Base-by-base conservation (phyloP, 306 rosid species). In the Ochetophila trinervis region DNA sequence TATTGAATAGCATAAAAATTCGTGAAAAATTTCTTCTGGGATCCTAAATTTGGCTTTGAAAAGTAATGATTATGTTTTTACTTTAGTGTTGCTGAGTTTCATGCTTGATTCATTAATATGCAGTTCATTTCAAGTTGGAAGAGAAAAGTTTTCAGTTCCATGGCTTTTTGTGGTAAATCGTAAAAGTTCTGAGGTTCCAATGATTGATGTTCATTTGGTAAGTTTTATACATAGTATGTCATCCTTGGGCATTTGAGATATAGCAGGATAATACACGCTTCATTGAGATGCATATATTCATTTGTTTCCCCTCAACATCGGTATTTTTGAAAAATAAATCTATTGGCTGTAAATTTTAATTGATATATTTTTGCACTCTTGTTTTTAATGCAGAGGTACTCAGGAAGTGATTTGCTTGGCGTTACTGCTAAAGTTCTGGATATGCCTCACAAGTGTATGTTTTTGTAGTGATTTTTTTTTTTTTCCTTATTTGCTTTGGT, bases 111-210 rank as follows among this genome's bases (percentile, higher is more conserved):
- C 15, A 21, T 69, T 66, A 53, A 34, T 64, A 23, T 71, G 83
- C 85, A 90, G 99, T 80, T 90, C 96, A 53, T 94, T 94, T 76
- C 97, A 94, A 90, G 95, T 90, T 74, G 99, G 96, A 67, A 86
- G 79, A 69, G 97, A 94, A 60, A 94, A 94, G 79, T 88, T 87
- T 78, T 78, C 84, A 37, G 75, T 90, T 63, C 96, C 99, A 14
- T 94, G 99, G 97, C 97, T 94, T 83, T 80, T 88, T 60, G 84
- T 94, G 78, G 65, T 90, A 65, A 94, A 94, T 74, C 99, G 99
- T 40, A 94, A 88, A 71, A 86, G 97, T 76, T 71, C 91, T 0
- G 91, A 90, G 79, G 97, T 90, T 70, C 97, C 99, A 13, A 81
- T 88, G 97, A 81, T 94, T 37, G 94, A 88, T 15, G 84, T 88